Base-by-base conservation (phyloP, 2,329 filamentous ascomycete genomes). In the Nothopassalora personata region DNA sequence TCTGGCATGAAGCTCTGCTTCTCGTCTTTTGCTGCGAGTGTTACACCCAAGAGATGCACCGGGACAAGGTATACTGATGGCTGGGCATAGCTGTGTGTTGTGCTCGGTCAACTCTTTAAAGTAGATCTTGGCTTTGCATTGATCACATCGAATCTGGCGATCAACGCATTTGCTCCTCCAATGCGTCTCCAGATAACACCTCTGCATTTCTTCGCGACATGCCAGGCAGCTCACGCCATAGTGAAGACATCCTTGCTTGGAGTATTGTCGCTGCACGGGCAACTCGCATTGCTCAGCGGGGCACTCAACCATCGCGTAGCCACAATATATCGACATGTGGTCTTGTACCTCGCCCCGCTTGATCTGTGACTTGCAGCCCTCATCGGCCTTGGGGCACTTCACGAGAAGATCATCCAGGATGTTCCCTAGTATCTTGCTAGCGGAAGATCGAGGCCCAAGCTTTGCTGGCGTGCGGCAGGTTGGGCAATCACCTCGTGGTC, bases 371-470 rank as follows among this genome's bases (percentile, higher is more conserved):
- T 71, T 68, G 71, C 84, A 87, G 5, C 84, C 84, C 10, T 79
- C 76, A 23, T 71, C 71, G n/a, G 59, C 60, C 60, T 81, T 82
- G 0, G 84, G 83, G 68, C 84, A 87, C 60, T 78, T 80, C 57
- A 86, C 84, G 18, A 79, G 70, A 43, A 87, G 76, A 60, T 86
- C 84, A 64, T 85, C 81, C 60, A 85, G 79, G 77, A 87, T 85
- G 59, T 83, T 83, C 66, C 79, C 76, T 61, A 87, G 68, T 43
- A 86, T 76, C 67, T 80, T 80, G 56, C 81, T 82, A 23, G 67
- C 71, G 7, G 66, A 62, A 9, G 64, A 67, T 19, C 66, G 62
- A 30, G 75, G 72, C 10, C 74, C 72, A 45, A 77, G 75, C 54
- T 69, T 71, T n/a, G 70, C 68, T 8, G 67, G 67, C 46, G 77